Base-by-base conservation (phyloP, 2,329 filamentous ascomycete genomes). In the Colletotrichum godetiae region DNA sequence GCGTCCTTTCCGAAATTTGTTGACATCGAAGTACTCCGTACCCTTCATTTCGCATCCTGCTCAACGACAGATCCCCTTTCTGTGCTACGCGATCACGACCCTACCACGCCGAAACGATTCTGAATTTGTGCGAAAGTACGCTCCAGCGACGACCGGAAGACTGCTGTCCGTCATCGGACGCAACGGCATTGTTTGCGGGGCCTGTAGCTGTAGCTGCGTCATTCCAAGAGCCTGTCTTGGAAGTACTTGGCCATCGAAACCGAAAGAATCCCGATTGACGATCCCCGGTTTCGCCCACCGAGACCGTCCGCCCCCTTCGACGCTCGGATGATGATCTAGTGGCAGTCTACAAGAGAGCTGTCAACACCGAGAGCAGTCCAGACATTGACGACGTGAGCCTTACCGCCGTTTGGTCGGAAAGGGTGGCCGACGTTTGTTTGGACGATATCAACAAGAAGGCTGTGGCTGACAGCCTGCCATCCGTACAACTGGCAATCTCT, bases 1-100 rank as follows among this genome's bases (percentile, higher is more conserved):
- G 72, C 72, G 72, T 74, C 68, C 72, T 60, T 72, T 59, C 68
- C 68, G 72, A 74, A 58, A 74, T 72, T 74, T 74, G 72, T 74
- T 74, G 72, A 74, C 72, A 74, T 55, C 58, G 53, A 72, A 58
- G 68, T 74, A 72, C 60, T 64, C 49, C 67, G 49, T 73, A 57
- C 56, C 61, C 56, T 19, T 57, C 46, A 58, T 71, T 73, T 73
- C 71, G 67, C 71, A 65, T 73, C 65, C 49, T 60, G 67, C 49
- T 71, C 49, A 56, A 73, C 60, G 67, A 66, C 67, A 61, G 59
- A 35, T 71, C 67, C 71, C 71, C 35, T 71, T 65, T 73, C 19
- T n/a, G 67, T 73, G 29, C 70, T 66, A 73, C 67, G 67, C 67
- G 67, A 71, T 33, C 71, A 71, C 71, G 71, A 71, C 29, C 67